Conservation (phyloP, 2,329 filamentous ascomycete species). For the Zelopaecilomyces penicillatus region DNA sequence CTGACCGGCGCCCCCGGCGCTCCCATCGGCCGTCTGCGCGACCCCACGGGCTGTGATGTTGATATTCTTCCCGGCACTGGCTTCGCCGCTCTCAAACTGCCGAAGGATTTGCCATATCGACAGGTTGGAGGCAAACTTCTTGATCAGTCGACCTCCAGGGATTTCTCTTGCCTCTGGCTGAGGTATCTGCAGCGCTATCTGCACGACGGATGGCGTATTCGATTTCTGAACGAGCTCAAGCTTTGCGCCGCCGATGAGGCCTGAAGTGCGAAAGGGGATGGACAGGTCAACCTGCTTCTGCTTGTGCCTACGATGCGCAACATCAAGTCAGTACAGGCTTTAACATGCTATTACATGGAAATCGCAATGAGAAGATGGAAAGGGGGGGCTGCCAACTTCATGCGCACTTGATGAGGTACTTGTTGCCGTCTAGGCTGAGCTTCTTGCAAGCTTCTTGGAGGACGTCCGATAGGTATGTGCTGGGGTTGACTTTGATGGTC, state of each 20-base stretch:
- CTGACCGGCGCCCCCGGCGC: slow-evolving; percentile 56
- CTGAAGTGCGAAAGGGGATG: slow-evolving; percentile 72
- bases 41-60: slow-evolving; percentile 81
- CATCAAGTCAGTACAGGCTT: no score
- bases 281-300: slow-evolving; percentile 83
- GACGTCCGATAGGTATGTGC: slow-evolving; percentile 75
- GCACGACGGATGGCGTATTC: slow-evolving; percentile 75
- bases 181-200: slow-evolving; percentile 80
- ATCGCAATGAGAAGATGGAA: not conserved
- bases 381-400: slow-evolving; percentile 6
- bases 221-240: slow-evolving; percentile 85
- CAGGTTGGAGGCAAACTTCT: slow-evolving; percentile 82
- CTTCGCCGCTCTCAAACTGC: slow-evolving; percentile 74
- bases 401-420: slow-evolving; percentile 71
- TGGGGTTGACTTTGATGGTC: slow-evolving; percentile 74
- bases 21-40: slow-evolving; percentile 49
- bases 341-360: no score
- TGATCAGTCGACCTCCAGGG: slow-evolving; percentile 60
- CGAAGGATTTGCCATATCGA: slow-evolving; percentile 84
- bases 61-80: slow-evolving; percentile 50
- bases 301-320: slow-evolving; percentile 51
- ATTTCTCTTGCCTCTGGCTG: slow-evolving; percentile 56
- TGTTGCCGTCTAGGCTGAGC: slow-evolving; percentile 62
- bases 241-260: slow-evolving; percentile 77
- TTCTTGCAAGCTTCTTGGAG: slow-evolving; percentile 81